Percentiles rank a stretch among this genome's conserved stretches.
These are phyloP conservation scores for Yamadazyma dushanensis DNA, from an alignment of 1,139 yeast genomes.

Conservation along the genomic window DNA sequence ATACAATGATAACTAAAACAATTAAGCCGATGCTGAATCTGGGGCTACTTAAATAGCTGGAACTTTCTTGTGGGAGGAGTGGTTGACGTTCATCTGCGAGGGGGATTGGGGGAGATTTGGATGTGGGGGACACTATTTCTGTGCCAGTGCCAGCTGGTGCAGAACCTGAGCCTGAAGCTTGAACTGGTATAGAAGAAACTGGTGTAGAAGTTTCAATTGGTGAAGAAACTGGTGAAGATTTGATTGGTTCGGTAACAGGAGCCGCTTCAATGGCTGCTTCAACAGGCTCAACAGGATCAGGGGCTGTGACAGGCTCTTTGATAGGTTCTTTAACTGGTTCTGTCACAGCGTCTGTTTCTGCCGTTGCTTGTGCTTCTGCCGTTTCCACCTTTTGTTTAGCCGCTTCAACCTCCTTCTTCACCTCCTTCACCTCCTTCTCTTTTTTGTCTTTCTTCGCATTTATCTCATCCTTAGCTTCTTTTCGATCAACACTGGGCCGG, in stretches of 20 bases:
- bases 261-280: slow-evolving; percentile 1
- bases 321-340: not conserved
- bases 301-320: too few species aligned
- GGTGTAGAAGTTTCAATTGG: not conserved
- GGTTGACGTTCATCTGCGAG: slow-evolving; percentile 14
- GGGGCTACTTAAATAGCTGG: slow-evolving; percentile 17
- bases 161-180: not conserved
- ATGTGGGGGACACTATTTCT: slow-evolving; percentile 7
- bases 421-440: slow-evolving; percentile 3
- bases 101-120: slow-evolving; percentile 9
- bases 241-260: slow-evolving; percentile 2
- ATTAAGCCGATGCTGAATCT: slow-evolving; percentile 16
- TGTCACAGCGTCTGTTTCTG: not conserved
- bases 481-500: slow-evolving; percentile 4
- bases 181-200: not conserved
- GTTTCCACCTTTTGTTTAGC: not conserved
- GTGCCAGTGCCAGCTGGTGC: too few species aligned
- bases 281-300: not conserved
- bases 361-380: not conserved
- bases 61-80: slow-evolving; percentile 7
- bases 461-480: slow-evolving; percentile 1
- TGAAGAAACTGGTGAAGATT: not conserved
- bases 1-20: slow-evolving; percentile 16
- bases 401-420: not conserved
- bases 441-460: slow-evolving; percentile 4